These are phyloP conservation scores for Orbilia oligospora DNA, from an alignment of 2,329 filamentous ascomycete genomes.

Conservation along the genomic window DNA sequence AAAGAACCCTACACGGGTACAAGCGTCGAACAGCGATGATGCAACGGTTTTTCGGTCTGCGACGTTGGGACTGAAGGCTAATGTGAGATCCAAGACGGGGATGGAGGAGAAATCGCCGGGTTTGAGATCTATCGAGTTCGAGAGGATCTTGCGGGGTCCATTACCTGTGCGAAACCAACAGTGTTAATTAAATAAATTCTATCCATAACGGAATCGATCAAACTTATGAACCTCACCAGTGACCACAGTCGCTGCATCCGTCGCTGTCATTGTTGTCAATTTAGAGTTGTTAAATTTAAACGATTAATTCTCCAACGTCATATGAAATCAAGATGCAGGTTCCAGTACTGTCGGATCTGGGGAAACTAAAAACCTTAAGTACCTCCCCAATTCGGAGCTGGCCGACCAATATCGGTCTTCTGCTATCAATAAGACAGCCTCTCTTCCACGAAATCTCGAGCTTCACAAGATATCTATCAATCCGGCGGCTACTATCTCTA, in stretches of 20 bases:
- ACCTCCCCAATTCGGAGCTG: constrained; percentile 40
- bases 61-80: constrained; percentile 67
- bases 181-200: too few relatives aligned
- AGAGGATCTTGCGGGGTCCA: constrained; percentile 56
- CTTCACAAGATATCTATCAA: constrained; percentile 15
- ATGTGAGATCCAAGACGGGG: constrained; percentile 71
- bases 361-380: constrained; percentile 31
- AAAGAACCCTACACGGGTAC: constrained; percentile 72
- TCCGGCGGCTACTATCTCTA: constrained; percentile 29
- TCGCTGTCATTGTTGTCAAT: constrained; percentile 11
- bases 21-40: constrained; percentile 68
- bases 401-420: constrained; percentile 38
- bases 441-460: background rate
- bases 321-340: background rate
- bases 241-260: constrained; percentile 13
- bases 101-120: constrained; percentile 67
- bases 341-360: background rate
- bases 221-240: constrained; percentile 7
- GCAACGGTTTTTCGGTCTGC: constrained; percentile 68
- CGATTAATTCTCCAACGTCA: background rate
- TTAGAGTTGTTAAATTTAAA: constrained; percentile 19
- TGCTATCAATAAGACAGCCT: constrained; percentile 26
- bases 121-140: constrained; percentile 52
- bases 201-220: too few relatives aligned
- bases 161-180: constrained; percentile 36